Base-by-base conservation (phyloP, 495 filamentous ascomycete genomes). In the Thermothielavioides terrestris region DNA sequence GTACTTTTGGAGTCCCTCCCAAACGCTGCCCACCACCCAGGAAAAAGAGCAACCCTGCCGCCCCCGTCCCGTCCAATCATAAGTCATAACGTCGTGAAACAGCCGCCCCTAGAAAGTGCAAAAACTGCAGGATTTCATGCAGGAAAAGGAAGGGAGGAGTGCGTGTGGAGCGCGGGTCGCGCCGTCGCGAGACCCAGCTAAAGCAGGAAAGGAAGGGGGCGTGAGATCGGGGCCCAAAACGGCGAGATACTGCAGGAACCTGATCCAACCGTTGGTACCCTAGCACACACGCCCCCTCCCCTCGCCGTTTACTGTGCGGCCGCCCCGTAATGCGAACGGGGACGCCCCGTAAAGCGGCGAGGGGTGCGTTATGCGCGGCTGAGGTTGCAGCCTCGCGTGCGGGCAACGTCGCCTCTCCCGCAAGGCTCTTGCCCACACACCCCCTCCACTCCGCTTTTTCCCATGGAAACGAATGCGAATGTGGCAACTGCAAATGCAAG, bases 51-150 rank as follows among this genome's bases (percentile, higher is more conserved):
- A 63, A 55, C 57, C 53, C 54, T 48, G 26, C 20, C 41, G 4
- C 21, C 39, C 56, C 26, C 6, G 4, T 7, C 36, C 57, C 49
- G 53, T 60, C 70, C 71, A 75, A 75, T 73, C 70, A 73, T 69
- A 65, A 61, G 42, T 68, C 65, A 55, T 68, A 62, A 36, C 45
- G 50, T 68, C 66, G 59, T 67, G 68, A 68, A 67, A 69, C 64
- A 61, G 48, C 57, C 52, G 50, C 54, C 56, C 21, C 23, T 3
- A 18, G 21, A 48, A n/a, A 8, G 10, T 21, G 37, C 37, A 30
- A 28, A 38, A 17, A 9, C 11, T 28, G 34, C 21, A 38, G 35
- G 28, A 20, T 3, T n/a, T 34, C 15, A 20, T n/a, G 42, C 42
- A 40, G 25, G 11, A 35, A 23, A 23, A 38, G 27, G 10, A 11